Conservation (phyloP, 2,329 filamentous ascomycete species). For the Dichotomopilus funicola region DNA sequence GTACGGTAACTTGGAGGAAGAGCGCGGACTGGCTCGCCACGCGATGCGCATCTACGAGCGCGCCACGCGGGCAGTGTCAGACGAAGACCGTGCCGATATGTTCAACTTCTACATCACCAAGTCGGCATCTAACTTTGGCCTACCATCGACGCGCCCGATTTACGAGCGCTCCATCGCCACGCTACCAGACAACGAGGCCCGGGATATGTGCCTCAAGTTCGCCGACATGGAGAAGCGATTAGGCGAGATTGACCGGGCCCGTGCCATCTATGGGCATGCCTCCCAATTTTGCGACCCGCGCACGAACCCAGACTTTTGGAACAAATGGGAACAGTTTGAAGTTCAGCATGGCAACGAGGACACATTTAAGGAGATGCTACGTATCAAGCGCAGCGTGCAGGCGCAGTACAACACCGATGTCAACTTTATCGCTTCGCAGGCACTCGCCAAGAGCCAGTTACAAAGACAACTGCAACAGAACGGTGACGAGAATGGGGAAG, state of each 20-base stretch:
- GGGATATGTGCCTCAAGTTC: constrained; percentile 98
- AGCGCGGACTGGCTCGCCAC: constrained; percentile 85
- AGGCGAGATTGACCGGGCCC: constrained; percentile 72
- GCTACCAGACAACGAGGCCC: constrained; percentile 87
- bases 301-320: constrained; percentile 85
- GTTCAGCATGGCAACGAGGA: constrained; percentile 98
- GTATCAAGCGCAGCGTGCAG: constrained; percentile 94
- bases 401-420: constrained; percentile 98
- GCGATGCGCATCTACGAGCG: constrained; percentile 99
- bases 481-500: constrained; percentile 28
- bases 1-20: constrained; percentile 97
- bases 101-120: constrained; percentile 99
- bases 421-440: constrained; percentile 96
- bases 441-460: constrained; percentile 72
- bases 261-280: constrained; percentile 93
- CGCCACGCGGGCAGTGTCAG: constrained; percentile 86
- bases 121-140: constrained; percentile 93
- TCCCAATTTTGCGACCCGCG: constrained; percentile 96
- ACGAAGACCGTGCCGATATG: constrained; percentile 94
- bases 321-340: constrained; percentile 95
- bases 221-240: constrained; percentile 58
- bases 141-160: constrained; percentile 88
- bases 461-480: constrained; percentile 36
- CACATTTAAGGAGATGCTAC: constrained; percentile 98
- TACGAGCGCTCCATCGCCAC: constrained; percentile 94